phyloP scores from a whole-genome alignment of 345 rosid species.

The Lepidium sativum region DNA sequence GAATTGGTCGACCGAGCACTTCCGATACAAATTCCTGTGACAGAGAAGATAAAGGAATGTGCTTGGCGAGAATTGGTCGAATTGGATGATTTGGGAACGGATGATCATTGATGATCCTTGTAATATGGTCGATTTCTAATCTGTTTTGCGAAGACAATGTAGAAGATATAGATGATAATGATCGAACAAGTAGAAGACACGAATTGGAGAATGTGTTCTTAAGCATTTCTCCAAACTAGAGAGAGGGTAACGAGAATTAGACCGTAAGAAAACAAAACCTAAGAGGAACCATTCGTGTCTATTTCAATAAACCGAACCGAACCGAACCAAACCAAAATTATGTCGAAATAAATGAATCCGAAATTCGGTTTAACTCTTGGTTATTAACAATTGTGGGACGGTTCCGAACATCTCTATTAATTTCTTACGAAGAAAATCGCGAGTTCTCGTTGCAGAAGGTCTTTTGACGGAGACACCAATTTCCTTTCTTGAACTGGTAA shows the following conservation, averaged over 20 bases:
- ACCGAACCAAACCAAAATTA: background rate
- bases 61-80: constrained; percentile 36
- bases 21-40: constrained; percentile 43
- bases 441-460: background rate
- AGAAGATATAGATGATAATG: background rate
- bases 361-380: background rate
- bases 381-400: background rate
- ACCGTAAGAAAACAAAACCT: background rate
- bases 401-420: background rate
- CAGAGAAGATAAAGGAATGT: constrained; percentile 30
- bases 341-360: background rate
- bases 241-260: background rate
- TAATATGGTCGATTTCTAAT: constrained; percentile 39
- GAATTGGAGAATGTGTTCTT: constrained; percentile 9
- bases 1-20: constrained; percentile 78
- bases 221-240: background rate
- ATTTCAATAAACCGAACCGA: background rate
- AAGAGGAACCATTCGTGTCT: background rate
- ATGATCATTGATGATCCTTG: constrained; percentile 63
- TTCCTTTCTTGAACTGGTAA: background rate
- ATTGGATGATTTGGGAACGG: constrained; percentile 62
- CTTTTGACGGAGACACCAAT: background rate
- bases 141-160: constrained; percentile 1
- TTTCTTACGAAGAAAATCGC: background rate
- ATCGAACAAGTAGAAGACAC: constrained; percentile 16